Evolutionary conservation across 225 moss, liverwort and hornwort genomes (phyloP), one percentile per base, ranked within the genome.

Genomic region (Polytrichum commune): DNA sequence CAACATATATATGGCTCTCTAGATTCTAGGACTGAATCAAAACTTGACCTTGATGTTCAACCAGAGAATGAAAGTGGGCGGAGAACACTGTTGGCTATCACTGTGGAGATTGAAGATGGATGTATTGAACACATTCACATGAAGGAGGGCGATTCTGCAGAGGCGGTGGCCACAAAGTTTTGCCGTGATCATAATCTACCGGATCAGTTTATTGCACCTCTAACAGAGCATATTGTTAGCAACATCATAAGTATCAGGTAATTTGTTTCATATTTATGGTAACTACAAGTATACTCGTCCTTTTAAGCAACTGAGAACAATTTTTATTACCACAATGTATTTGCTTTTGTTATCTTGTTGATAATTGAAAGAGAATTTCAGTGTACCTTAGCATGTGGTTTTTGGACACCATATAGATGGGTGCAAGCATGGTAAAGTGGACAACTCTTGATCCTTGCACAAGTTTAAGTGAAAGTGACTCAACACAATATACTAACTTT

Each of bases 61-160:
- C 32, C 83, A 92, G 93, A 84, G 69, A 83, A 91, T 71, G 87
- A 84, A 73, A 79, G 83, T 66, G 27, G 69, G 67, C 80, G 86
- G 72, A 88, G 89, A 75, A 83, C 88, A 71, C 86, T 96, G 73
- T 74, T 93, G 74, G 82, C 83, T 46, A 96, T 96, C 66, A 89
- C 88, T 9, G 96, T 93, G 76, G 93, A 96, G 81, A 90, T 93
- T 63, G 92, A 90, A 73, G 92, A 92, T 86, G 92, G 96, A 62
- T 82, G 79, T 24, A 84, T 82, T 55, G 89, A 89, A 72, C 84
- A 90, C 53, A 90, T 96, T 78, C 81, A 90, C 25, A 90, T 96
- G 92, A 89, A 84, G 74, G 93, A 93, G 77, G 96, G 96, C 24
- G 96, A 96, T 69, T 92, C 96, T 19, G 89, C 93, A 24, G 93